Evolutionary conservation across 805 yeast species (phyloP).

Genomic region (Yamadazyma laniorum): DNA sequence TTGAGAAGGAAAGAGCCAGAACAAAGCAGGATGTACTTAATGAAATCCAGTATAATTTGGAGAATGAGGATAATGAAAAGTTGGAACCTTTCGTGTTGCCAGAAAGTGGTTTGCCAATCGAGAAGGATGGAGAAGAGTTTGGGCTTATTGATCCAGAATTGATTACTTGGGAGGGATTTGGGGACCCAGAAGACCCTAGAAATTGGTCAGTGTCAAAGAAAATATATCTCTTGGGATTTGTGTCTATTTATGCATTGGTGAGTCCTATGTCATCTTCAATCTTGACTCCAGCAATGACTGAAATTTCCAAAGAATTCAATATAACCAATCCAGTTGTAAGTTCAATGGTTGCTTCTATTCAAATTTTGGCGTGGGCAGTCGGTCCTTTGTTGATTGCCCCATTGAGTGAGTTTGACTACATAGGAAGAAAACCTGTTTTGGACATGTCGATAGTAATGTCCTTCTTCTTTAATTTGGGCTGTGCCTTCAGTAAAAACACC

Average conservation of each 20-base stretch:
- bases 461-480: slow-evolving; percentile 52
- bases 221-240: slow-evolving; percentile 43
- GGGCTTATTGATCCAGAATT: slow-evolving; percentile 59
- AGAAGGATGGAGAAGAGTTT: slow-evolving; percentile 53
- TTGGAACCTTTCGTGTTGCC: slow-evolving; percentile 17
- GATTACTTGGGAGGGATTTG: slow-evolving; percentile 63
- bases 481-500: slow-evolving; percentile 57
- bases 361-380: slow-evolving; percentile 67
- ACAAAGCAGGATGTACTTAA: slow-evolving; percentile 31
- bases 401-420: slow-evolving; percentile 53
- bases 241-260: slow-evolving; percentile 53
- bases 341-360: slow-evolving; percentile 58
- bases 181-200: slow-evolving; percentile 62
- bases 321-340: slow-evolving; percentile 42
- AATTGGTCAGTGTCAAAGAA: slow-evolving; percentile 53
- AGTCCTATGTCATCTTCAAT: slow-evolving; percentile 65
- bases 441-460: slow-evolving; percentile 50
- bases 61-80: slow-evolving; percentile 14
- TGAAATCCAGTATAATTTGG: slow-evolving; percentile 21
- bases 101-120: slow-evolving; percentile 30
- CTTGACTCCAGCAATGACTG: slow-evolving; percentile 56
- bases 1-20: slow-evolving; percentile 28
- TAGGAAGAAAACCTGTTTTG: slow-evolving; percentile 60
- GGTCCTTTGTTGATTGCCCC: slow-evolving; percentile 70
- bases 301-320: slow-evolving; percentile 45